Base-by-base conservation (phyloP, 164 flowering plant genomes). In the Vitis labrusca region DNA sequence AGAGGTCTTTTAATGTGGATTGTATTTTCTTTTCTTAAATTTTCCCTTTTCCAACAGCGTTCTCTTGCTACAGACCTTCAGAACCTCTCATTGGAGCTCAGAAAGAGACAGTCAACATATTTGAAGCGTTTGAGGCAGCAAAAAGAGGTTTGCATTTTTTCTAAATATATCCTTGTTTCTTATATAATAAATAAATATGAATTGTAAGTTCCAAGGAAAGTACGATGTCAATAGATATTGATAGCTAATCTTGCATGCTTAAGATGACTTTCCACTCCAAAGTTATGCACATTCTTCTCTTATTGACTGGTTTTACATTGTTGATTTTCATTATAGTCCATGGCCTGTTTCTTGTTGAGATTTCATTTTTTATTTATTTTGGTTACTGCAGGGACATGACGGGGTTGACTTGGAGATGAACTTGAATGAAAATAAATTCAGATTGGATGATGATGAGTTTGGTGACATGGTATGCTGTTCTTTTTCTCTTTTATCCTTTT, bases 41-140 rank as follows among this genome's bases (percentile, higher is more conserved):
- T 75, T 72, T 9, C 56, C 37, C 71, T 61, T 37, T 37, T 37
- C 44, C 44, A 37, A 59, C 96, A 95, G 99, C 91, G 98, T 2
- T 91, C 96, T 54, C 91, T 95, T 80, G 99, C 99, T 52, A 95
- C 91, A 48, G 99, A 95, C 77, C 98, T 95, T 73, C 99, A 93
- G 78, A 90, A 80, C 66, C 90, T 95, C 44, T 95, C 97, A 47
- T 71, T 89, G 92, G 99, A 95, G 74, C 86, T 93, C 14, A 90
- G 99, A 19, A 89, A 80, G 82, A 95, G 91, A 73, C 99, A 95
- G 67, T 95, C 98, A 50, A 78, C 85, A 50, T 95, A 95, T 78
- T 77, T 95, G 78, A 93, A 95, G 80, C 96, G 97, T 12, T 91
- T 93, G 37, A 87, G 80, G 74, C 96, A 86, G 80, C 98, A 91